Evolutionary conservation across 1,284 basidiomycete genomes (phyloP), one percentile per base, ranked within the genome.

Genomic region (Malassezia slooffiae): DNA sequence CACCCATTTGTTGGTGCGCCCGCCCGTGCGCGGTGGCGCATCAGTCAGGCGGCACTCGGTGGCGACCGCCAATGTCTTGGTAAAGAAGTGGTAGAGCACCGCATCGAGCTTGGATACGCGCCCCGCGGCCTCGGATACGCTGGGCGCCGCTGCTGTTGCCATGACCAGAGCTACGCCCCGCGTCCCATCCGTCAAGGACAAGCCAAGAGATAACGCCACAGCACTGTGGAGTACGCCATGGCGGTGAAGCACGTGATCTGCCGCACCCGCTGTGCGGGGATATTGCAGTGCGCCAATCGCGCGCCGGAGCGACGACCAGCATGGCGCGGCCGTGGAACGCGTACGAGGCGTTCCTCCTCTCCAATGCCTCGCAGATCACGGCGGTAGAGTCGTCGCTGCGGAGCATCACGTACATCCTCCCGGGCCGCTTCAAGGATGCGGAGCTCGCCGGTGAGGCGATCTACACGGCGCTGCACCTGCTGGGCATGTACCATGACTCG

Each of bases 381-480:
- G 80, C 83, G 11, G 75, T 93, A 54, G 89, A 95, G 72, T 86
- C 83, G 26, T 81, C 83, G 10, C 73, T 95, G 53, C 77, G 87
- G 47, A 89, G 85, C 49, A 74, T 93, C 55, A 90, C 87, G 28
- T 95, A 88, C 85, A 82, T 95, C 58, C 75, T 95, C 19, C 89
- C 90, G 16, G 90, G 89, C 53, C 78, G 89, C 51, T 95, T 95
- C 77, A 87, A 88, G 70, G 90, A 95, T 76, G 86, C 89, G 41
- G 90, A 95, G 70, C 75, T 95, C 29, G 40, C 48, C 17, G 42
- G 38, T 36, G 43, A 43, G 38, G 42, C 36, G 29, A 35, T 73
- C 31, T 72, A 70, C 49, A 58, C 72, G 16, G 54, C 62, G 9
- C 55, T 72, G 38, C 72, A 72, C 35, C 50, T 73, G 7, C 57